phyloP scores from a whole-genome alignment of 768 basidiomycete genomes.

The Xerocomellus amylosporus region DNA sequence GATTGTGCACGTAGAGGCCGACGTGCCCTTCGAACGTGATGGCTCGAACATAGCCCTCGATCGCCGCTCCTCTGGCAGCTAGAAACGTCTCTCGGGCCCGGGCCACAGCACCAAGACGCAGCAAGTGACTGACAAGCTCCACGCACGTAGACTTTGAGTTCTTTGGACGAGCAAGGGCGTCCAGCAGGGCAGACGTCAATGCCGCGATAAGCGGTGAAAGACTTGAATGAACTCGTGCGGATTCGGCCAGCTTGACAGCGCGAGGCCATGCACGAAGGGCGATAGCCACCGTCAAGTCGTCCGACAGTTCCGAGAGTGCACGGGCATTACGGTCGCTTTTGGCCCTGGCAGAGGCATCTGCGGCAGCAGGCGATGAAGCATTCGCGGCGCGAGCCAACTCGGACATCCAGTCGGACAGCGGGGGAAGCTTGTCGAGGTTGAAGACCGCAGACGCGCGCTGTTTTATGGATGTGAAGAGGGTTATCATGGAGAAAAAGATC shows the following conservation, averaged over 20 bases:
- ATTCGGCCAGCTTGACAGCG: slow-evolving; percentile 80
- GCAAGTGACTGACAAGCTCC: slow-evolving; percentile 65
- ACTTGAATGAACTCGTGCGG: slow-evolving; percentile 68
- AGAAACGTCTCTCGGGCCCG: slow-evolving; percentile 84
- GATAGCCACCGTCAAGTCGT: slow-evolving; percentile 88
- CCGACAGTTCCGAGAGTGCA: slow-evolving; percentile 90
- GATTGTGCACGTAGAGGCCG: slow-evolving; percentile 78
- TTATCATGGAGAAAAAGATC: background rate
- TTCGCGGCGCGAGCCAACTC: slow-evolving; percentile 62
- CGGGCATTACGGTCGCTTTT: slow-evolving; percentile 77
- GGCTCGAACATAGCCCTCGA: slow-evolving; percentile 74
- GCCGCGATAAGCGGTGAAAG: slow-evolving; percentile 64
- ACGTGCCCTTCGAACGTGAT: slow-evolving; percentile 91
- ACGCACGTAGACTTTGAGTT: slow-evolving; percentile 78
- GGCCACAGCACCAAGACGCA: slow-evolving; percentile 71
- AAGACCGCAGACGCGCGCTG: slow-evolving; percentile 36
- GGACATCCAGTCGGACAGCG: slow-evolving; percentile 75
- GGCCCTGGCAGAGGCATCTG: slow-evolving; percentile 57
- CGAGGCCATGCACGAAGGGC: slow-evolving; percentile 86
- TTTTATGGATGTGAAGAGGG: background rate
- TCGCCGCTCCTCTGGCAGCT: slow-evolving; percentile 68
- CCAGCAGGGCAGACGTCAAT: slow-evolving; percentile 66
- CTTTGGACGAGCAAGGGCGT: slow-evolving; percentile 68
- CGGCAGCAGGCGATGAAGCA: slow-evolving; percentile 18
- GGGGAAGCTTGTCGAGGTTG: slow-evolving; percentile 44